These are phyloP conservation scores for Phaeosphaeriaceae sp. DNA, from an alignment of 2,329 filamentous ascomycete species.

Conservation along the genomic window DNA sequence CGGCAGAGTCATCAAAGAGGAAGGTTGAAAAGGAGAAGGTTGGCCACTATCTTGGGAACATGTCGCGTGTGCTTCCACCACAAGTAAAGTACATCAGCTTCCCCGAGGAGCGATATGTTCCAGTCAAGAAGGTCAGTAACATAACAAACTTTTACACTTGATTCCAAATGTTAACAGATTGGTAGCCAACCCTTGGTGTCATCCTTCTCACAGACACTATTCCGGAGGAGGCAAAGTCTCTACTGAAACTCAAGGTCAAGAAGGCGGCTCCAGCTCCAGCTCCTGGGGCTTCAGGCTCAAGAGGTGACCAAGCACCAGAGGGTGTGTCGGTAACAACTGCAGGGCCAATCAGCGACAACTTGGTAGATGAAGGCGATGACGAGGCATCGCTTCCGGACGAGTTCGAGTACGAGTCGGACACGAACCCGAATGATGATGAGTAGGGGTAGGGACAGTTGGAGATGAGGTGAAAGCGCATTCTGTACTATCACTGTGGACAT, in stretches of 20 bases:
- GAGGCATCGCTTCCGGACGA: constrained; percentile 73
- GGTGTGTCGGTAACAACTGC: constrained; percentile 73
- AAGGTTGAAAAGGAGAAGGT: constrained; percentile 95
- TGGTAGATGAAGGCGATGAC: constrained; percentile 83
- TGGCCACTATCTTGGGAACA: constrained; percentile 94
- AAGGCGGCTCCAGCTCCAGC: constrained; percentile 63
- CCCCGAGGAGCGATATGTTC: constrained; percentile 86
- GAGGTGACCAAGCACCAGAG: constrained; percentile 38
- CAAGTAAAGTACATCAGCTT: constrained; percentile 98
- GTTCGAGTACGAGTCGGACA: constrained; percentile 80
- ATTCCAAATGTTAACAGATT: constrained; percentile 23
- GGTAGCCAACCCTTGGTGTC: constrained; percentile 87
- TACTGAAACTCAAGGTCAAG: constrained; percentile 92
- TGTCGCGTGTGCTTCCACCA: constrained; percentile 89
- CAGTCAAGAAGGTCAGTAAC: constrained; percentile 78
- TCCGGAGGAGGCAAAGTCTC: constrained; percentile 76
- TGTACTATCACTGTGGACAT: constrained; percentile 37
- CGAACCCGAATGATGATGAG: constrained; percentile 55
- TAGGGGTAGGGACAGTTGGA: constrained; percentile 21
- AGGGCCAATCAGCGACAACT: constrained; percentile 65
- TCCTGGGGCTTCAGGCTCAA: constrained; percentile 52
- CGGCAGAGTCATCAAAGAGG: constrained; percentile 73
- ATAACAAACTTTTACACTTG: too few relatives aligned
- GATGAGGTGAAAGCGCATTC: constrained; percentile 15
- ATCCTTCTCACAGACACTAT: constrained; percentile 87